Conservation (phyloP, 495 filamentous ascomycete species). For the Stereocaulon alpinum region DNA sequence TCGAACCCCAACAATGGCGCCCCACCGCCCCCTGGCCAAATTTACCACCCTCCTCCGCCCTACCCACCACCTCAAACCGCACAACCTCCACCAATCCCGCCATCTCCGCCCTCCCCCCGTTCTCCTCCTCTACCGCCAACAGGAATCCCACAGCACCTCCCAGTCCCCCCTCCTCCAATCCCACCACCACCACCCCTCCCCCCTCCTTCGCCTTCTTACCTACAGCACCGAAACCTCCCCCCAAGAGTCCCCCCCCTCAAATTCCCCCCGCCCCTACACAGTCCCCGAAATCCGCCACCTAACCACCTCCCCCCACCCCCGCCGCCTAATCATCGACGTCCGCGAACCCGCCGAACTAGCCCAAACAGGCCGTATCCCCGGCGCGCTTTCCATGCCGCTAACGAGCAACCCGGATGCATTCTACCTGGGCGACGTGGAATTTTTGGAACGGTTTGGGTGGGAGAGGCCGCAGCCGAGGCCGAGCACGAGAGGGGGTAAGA, state of each 20-base stretch:
- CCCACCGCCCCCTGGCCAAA: too few species aligned
- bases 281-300: constrained; percentile 8
- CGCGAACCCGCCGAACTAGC: constrained; percentile 74
- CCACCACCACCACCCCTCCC: too few species aligned
- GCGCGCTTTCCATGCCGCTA: constrained; percentile 70
- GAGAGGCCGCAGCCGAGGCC: constrained; percentile 41
- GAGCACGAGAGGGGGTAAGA: too few species aligned
- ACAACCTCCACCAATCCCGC: too few species aligned
- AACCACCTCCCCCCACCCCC: neutral
- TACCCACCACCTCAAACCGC: too few species aligned
- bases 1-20: too few species aligned
- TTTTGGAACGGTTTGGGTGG: constrained; percentile 63
- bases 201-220: too few species aligned
- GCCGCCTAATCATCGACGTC: constrained; percentile 47
- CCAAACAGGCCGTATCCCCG: constrained; percentile 64
- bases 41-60: too few species aligned
- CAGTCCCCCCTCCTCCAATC: neutral
- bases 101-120: too few species aligned
- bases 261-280: constrained; percentile 18
- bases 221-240: constrained; percentile 3
- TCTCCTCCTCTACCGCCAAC: too few species aligned
- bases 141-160: too few species aligned
- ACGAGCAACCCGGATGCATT: constrained; percentile 65
- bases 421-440: constrained; percentile 63
- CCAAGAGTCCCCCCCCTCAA: too few species aligned